A percentile compares a stretch with the other conserved stretches of the same genome.
Evolutionary conservation across 2,329 filamentous ascomycete species (phyloP).

Genomic region (Trichophyton simii): DNA sequence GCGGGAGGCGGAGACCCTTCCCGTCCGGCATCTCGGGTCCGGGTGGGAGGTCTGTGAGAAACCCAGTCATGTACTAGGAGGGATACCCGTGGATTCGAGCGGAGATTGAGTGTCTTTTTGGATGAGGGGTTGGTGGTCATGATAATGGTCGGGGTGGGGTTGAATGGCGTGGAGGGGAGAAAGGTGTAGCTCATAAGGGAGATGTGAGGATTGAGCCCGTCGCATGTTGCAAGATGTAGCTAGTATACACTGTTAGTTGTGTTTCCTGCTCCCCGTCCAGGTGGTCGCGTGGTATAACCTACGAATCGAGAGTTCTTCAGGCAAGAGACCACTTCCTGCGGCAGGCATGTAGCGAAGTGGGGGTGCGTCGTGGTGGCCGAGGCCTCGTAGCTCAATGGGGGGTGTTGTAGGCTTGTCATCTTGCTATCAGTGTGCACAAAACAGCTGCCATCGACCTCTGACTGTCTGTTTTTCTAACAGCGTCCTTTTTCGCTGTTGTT

Average conservation of each 20-base stretch:
- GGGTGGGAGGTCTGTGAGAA: constrained; percentile 74
- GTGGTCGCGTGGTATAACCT: constrained; percentile 26
- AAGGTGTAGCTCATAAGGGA: constrained; percentile 99
- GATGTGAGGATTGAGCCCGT: constrained; percentile 72
- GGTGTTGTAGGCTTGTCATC: constrained; percentile 37
- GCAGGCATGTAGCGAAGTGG: constrained; percentile 56
- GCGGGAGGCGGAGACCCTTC: constrained; percentile 53
- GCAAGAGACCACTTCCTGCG: constrained; percentile 75
- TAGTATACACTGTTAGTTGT: constrained; percentile 26
- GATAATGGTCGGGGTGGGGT: constrained; percentile 68
- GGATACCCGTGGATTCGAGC: constrained; percentile 74
- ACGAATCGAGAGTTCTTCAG: constrained; percentile 93
- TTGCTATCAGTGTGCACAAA: background rate
- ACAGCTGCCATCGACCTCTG: background rate
- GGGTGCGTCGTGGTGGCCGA: constrained; percentile 63
- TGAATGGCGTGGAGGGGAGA: constrained; percentile 63
- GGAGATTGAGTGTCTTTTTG: constrained; percentile 60
- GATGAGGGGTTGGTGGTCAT: constrained; percentile 77
- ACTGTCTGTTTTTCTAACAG: background rate
- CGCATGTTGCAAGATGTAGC: constrained; percentile 92
- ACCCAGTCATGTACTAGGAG: constrained; percentile 98
- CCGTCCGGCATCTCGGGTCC: constrained; percentile 41
- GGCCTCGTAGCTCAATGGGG: constrained; percentile 61
- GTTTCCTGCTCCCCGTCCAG: background rate
- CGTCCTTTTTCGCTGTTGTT: background rate